phyloP scores from a whole-genome alignment of 257 asterid genomes.

The Lavandula angustifolia region DNA sequence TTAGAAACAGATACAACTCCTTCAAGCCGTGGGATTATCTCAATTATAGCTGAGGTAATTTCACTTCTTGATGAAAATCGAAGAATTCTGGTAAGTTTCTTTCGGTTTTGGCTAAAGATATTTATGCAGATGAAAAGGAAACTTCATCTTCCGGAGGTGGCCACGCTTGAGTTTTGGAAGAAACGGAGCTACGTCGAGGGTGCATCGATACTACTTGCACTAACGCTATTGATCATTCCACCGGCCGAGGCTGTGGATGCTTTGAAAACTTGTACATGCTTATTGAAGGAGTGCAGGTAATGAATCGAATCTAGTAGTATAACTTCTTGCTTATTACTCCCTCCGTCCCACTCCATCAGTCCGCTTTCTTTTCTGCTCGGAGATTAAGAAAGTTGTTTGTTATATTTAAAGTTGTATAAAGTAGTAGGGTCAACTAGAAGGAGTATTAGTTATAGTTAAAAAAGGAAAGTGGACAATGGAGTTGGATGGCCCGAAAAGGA shows the following conservation, averaged over 20 bases:
- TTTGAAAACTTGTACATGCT: constrained; percentile 81
- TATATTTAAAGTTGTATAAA: too few species aligned
- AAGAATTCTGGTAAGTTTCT: constrained; percentile 13
- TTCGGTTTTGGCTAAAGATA: constrained; percentile 17
- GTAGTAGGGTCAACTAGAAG: too few species aligned
- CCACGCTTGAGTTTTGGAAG: constrained; percentile 42
- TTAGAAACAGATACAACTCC: constrained; percentile 30
- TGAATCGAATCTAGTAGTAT: not conserved
- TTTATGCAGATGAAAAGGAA: constrained; percentile 47
- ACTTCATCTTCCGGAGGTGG: constrained; percentile 40
- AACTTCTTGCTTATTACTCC: too few species aligned
- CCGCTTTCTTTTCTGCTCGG: too few species aligned
- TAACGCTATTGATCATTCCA: constrained; percentile 62
- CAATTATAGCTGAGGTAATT: constrained; percentile 51
- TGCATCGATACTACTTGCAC: constrained; percentile 56
- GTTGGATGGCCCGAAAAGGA: too few species aligned
- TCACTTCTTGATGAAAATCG: constrained; percentile 6
- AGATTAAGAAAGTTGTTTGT: too few species aligned
- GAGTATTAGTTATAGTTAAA: too few species aligned
- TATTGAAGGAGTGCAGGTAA: constrained; percentile 96
- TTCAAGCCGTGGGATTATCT: constrained; percentile 29
- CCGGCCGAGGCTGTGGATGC: constrained; percentile 90
- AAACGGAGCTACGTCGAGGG: constrained; percentile 58
- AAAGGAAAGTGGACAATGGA: too few species aligned
- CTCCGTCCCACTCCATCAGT: too few species aligned